Evolutionary conservation across 2,329 filamentous ascomycete genomes (phyloP), one percentile per base, ranked within the genome.

Genomic region (Hymenoscyphus fraxineus): DNA sequence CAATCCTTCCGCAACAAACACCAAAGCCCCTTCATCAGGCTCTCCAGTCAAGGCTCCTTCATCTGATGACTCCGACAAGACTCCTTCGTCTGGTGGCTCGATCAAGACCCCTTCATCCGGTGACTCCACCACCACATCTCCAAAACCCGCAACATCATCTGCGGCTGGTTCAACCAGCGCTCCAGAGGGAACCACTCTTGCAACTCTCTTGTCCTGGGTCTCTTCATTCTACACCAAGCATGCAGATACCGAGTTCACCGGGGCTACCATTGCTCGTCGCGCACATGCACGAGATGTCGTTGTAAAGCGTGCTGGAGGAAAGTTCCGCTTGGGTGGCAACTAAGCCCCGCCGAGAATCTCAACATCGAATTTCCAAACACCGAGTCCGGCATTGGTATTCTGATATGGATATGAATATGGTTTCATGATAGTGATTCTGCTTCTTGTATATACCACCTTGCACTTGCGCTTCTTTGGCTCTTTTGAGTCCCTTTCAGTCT

Each of bases 161-260:
- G 38, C 54, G 7, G 31, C 63, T 22, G 27, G 15, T 22, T 27
- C 61, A n/a, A 47, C 38, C 47, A 56, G 58, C 16, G 41, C 58
- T 19, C 67, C 68, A 47, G 27, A 35, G 41, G 68, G 68, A 13
- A 70, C 67, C 12, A 71, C 66, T 15, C 68, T 71, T 55, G 22
- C 40, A 44, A 63, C 60, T 41, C 62, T 70, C 64, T 65, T 71
- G 31, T 63, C 66, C 13, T 70, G 69, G 68, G 10, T 71, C 35
- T 67, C 67, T 9, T 64, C 62, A 15, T 71, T 71, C 66, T 70
- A 66, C 62, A 61, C 57, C 51, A 65, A 51, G 13, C 58, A 66
- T 61, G 59, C 62, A 15, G 67, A 64, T 5, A 68, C 64, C 12
- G 15, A 35, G 3, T 69, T 67, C 47, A 58, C 44, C 7, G 61